These are phyloP conservation scores for Hypoxylon cercidicola DNA, from an alignment of 495 filamentous ascomycete genomes.

Conservation along the genomic window DNA sequence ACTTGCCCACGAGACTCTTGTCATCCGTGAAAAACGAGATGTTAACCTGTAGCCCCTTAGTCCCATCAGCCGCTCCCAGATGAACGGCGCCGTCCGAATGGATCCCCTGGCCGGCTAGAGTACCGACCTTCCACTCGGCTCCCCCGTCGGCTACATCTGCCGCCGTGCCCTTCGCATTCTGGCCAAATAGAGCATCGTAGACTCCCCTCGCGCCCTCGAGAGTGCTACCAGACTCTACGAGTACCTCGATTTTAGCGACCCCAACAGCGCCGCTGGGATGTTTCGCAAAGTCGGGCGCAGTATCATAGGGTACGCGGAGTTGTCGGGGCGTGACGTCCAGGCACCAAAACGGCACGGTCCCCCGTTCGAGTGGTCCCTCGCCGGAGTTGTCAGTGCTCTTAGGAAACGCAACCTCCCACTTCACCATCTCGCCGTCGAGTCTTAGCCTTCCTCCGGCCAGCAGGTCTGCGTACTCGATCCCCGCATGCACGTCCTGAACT, in stretches of 20 bases:
- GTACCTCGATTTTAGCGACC: conserved; percentile 53
- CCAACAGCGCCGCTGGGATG: conserved; percentile 60
- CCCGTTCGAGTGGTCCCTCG: conserved; percentile 35
- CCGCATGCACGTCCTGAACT: conserved; percentile 37
- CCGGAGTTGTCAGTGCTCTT: conserved; percentile 22
- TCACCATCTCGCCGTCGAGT: conserved; percentile 57
- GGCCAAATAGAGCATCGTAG: conserved; percentile 44
- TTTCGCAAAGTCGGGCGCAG: conserved; percentile 39
- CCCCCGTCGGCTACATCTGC: background rate
- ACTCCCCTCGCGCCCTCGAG: conserved; percentile 32
- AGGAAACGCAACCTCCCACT: conserved; percentile 65
- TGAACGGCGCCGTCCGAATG: conserved; percentile 12
- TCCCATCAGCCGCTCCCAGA: background rate
- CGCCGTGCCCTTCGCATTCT: no score
- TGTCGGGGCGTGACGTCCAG: conserved; percentile 62
- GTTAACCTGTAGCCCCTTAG: background rate
- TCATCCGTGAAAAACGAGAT: conserved; percentile 37
- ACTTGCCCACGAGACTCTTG: conserved; percentile 17
- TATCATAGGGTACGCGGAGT: conserved; percentile 54
- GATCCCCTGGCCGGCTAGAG: conserved; percentile 4
- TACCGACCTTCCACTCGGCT: conserved; percentile 12
- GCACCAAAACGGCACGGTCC: conserved; percentile 65
- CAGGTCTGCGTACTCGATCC: conserved; percentile 55
- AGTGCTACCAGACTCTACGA: conserved; percentile 39
- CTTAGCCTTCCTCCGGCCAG: conserved; percentile 54